A percentile compares a stretch with the other conserved stretches of the same genome.
Evolutionary conservation across 1,139 yeast species (phyloP).

Genomic region (Saccharomycopsis crataegensis): DNA sequence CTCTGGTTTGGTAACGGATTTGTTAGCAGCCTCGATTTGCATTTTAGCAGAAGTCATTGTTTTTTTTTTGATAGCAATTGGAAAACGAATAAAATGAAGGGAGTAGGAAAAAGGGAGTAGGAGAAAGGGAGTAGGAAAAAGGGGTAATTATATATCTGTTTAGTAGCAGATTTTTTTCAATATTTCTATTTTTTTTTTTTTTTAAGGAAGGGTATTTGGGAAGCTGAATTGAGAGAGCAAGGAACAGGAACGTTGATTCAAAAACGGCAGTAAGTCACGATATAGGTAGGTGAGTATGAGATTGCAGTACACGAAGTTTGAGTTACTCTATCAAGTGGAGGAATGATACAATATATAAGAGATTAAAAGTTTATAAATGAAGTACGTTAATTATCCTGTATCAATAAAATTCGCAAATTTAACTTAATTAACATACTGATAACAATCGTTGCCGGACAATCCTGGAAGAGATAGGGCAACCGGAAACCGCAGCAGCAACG

Average conservation of each 20-base stretch:
- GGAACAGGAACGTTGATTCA: background rate
- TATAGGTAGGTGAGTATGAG: background rate
- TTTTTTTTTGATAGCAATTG: background rate
- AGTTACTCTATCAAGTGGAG: too few relatives aligned
- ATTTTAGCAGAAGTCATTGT: background rate
- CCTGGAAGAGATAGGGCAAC: too few relatives aligned
- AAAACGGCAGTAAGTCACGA: background rate
- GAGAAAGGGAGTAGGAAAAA: background rate
- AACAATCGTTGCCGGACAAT: too few relatives aligned
- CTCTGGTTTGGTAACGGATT: slow-evolving; percentile 23
- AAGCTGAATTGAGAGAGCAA: background rate
- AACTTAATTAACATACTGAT: too few relatives aligned
- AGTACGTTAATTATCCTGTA: too few relatives aligned
- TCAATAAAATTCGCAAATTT: too few relatives aligned
- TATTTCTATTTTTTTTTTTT: background rate
- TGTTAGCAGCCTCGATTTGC: background rate
- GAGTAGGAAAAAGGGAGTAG: background rate
- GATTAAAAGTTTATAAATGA: too few relatives aligned
- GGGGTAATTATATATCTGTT: too few relatives aligned
- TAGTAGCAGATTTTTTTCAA: background rate
- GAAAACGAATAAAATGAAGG: background rate
- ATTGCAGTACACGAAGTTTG: too few relatives aligned
- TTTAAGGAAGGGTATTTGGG: background rate
- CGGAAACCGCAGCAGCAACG: too few relatives aligned
- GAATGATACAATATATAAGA: too few relatives aligned